Percentiles rank a stretch among this genome's conserved stretches.
Conservation (phyloP, 257 asterid genomes). For the Nicotiana noctiflora region DNA sequence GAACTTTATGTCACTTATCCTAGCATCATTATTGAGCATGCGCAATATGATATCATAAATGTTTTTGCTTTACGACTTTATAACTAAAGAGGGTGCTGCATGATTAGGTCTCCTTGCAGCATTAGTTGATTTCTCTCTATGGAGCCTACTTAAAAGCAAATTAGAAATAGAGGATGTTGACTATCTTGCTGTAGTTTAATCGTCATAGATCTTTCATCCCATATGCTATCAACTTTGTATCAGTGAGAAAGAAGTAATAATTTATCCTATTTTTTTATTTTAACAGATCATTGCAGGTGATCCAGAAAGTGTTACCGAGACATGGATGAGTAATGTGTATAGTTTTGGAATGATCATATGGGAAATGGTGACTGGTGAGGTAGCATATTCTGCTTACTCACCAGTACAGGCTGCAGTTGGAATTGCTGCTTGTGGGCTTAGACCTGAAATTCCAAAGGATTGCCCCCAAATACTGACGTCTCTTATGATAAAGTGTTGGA, state of each 20-base stretch:
- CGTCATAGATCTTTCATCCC: not conserved
- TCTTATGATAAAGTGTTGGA: conserved; percentile 89
- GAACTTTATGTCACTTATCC: conserved; percentile 13
- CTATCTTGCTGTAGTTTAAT: too few species aligned
- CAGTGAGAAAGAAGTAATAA: not conserved
- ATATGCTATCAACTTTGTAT: not conserved
- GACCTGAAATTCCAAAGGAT: conserved; percentile 83
- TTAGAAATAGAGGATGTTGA: not conserved
- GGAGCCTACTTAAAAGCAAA: not conserved
- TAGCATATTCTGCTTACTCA: conserved; percentile 85
- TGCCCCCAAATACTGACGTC: conserved; percentile 68
- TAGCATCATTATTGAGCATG: conserved; percentile 30
- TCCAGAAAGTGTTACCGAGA: conserved; percentile 80
- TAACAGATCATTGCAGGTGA: conserved; percentile 91
- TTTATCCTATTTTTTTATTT: not conserved
- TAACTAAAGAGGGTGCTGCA: not conserved
- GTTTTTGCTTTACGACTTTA: conserved; percentile 14
- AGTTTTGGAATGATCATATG: conserved; percentile 89
- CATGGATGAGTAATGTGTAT: conserved; percentile 95
- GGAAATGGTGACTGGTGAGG: conserved; percentile 89
- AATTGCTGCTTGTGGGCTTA: conserved; percentile 96
- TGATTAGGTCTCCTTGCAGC: not conserved
- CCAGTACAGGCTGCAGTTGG: conserved; percentile 99
- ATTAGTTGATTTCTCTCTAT: not conserved
- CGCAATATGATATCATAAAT: conserved; percentile 24